phyloP scores from a whole-genome alignment of 345 rosid species.

The Raphanus sativus region DNA sequence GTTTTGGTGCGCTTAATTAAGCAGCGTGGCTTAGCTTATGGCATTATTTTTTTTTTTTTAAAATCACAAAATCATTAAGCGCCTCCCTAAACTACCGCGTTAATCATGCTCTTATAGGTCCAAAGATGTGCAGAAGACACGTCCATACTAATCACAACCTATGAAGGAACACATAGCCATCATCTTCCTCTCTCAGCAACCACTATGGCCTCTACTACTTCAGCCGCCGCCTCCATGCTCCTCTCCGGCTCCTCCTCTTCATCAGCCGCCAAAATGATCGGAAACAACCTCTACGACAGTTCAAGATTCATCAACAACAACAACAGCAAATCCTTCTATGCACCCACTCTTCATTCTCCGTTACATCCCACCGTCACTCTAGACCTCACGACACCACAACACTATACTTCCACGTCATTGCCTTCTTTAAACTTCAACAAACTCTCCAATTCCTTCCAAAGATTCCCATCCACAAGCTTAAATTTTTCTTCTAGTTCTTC shows the following conservation, averaged over 20 bases:
- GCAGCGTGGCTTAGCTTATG: too few relatives aligned
- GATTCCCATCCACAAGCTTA: constrained; percentile 55
- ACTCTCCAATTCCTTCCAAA: constrained; percentile 42
- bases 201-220: constrained; percentile 81
- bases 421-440: constrained; percentile 45
- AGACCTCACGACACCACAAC: constrained; percentile 69
- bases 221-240: constrained; percentile 83
- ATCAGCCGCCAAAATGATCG: constrained; percentile 43
- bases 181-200: constrained; percentile 72
- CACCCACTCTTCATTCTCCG: constrained; percentile 41
- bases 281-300: constrained; percentile 52
- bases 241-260: constrained; percentile 63
- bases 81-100: too few relatives aligned
- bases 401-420: constrained; percentile 41
- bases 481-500: constrained; percentile 47
- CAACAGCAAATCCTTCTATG: constrained; percentile 43
- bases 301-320: constrained; percentile 44
- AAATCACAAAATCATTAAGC: too few relatives aligned
- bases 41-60: too few relatives aligned
- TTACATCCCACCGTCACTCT: constrained; percentile 75
- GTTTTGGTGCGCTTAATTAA: too few relatives aligned
- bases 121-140: constrained; percentile 74
- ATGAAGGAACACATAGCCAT: constrained; percentile 79
- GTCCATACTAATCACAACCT: constrained; percentile 76
- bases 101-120: constrained; percentile 46